Evolutionary conservation across 495 filamentous ascomycete species (phyloP).

Genomic region (Penicillium dipodomyicola): DNA sequence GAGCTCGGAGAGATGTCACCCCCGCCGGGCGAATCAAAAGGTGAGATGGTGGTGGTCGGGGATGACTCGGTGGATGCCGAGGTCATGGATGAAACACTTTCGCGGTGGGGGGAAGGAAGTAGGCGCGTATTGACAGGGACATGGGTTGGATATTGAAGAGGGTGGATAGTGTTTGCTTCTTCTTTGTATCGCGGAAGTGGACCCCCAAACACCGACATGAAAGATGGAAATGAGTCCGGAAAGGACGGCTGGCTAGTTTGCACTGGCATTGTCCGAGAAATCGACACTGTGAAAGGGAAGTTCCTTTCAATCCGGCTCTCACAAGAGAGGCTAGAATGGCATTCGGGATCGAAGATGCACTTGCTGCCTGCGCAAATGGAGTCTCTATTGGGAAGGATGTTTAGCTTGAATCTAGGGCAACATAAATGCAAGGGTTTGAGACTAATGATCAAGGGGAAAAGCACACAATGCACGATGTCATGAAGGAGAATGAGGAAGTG

Average conservation of each 20-base stretch:
- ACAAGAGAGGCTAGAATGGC: conserved; percentile 19
- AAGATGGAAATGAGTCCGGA: conserved; percentile 66
- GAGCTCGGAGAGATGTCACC: conserved; percentile 92
- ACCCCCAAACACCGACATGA: conserved; percentile 66
- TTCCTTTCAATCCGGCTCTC: conserved; percentile 25
- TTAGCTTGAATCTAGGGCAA: conserved; percentile 29
- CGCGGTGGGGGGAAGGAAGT: conserved; percentile 39
- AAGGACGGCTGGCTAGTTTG: conserved; percentile 47
- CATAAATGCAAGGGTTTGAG: conserved; percentile 27
- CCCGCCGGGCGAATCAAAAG: conserved; percentile 79
- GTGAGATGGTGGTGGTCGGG: conserved; percentile 92
- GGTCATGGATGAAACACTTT: conserved; percentile 64
- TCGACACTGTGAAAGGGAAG: conserved; percentile 8
- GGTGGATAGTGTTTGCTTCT: conserved; percentile 27
- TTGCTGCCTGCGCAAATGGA: conserved; percentile 49
- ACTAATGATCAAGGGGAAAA: conserved; percentile 24
- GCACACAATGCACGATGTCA: conserved; percentile 13
- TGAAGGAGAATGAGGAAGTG: conserved; percentile 1
- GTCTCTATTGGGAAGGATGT: conserved; percentile 24
- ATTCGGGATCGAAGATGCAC: conserved; percentile 29
- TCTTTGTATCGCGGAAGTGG: conserved; percentile 32
- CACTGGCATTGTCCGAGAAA: conserved; percentile 41
- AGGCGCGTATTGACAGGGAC: conserved; percentile 35
- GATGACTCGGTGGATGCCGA: conserved; percentile 91
- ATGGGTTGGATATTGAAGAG: conserved; percentile 34